These are phyloP conservation scores for Apiospora aurea DNA, from an alignment of 2,329 filamentous ascomycete genomes.

Conservation along the genomic window DNA sequence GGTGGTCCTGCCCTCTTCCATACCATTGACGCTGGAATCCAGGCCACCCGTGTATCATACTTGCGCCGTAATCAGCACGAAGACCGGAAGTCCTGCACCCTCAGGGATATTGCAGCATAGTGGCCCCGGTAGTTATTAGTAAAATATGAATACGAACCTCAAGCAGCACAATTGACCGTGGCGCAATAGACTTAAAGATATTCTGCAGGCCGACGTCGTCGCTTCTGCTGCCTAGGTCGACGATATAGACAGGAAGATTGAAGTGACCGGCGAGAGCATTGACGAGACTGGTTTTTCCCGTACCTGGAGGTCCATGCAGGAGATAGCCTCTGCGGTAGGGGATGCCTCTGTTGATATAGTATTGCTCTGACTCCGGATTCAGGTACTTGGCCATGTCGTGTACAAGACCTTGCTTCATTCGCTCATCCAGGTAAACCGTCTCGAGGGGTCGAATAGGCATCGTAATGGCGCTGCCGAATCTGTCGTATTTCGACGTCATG, in stretches of 20 bases:
- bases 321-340: constrained; percentile 23
- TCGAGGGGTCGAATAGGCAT: constrained; percentile 37
- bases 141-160: constrained; percentile 77
- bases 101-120: too few species aligned
- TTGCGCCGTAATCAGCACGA: too few species aligned
- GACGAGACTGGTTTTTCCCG: constrained; percentile 38
- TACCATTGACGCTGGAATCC: too few species aligned
- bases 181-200: constrained; percentile 82
- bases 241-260: constrained; percentile 45
- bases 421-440: constrained; percentile 19
- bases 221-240: constrained; percentile 45
- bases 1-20: too few species aligned
- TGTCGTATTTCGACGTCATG: not conserved
- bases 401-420: not conserved
- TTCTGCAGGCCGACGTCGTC: constrained; percentile 81
- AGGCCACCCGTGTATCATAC: too few species aligned
- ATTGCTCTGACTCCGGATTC: not conserved
- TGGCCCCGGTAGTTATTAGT: too few species aligned
- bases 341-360: not conserved
- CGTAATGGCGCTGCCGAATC: not conserved
- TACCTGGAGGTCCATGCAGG: constrained; percentile 21
- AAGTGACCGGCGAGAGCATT: constrained; percentile 47
- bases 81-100: too few species aligned
- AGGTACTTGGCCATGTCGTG: constrained; percentile 15
- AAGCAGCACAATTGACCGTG: constrained; percentile 78